These are phyloP conservation scores for Leccinum imitatum DNA, from an alignment of 768 basidiomycete species.

Conservation along the genomic window DNA sequence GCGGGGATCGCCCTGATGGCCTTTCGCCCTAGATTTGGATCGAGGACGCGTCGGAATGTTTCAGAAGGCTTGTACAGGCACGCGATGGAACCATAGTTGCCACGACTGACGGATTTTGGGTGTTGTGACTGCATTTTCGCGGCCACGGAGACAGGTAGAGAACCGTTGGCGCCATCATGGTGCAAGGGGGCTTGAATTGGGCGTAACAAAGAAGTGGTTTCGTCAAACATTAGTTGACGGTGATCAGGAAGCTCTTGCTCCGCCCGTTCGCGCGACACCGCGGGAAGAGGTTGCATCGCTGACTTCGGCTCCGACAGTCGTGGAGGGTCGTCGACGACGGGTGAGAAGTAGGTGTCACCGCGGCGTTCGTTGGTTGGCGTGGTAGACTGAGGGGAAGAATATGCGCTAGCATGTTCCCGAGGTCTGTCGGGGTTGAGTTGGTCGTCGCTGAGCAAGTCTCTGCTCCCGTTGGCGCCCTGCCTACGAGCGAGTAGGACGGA, in stretches of 20 bases:
- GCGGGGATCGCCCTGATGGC: slow-evolving; percentile 32
- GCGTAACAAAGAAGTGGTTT: slow-evolving; percentile 21
- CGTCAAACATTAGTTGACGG: slow-evolving; percentile 8
- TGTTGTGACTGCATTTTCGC: slow-evolving; percentile 11
- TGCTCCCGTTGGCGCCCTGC: slow-evolving; percentile 5
- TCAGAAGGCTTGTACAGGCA: slow-evolving; percentile 9
- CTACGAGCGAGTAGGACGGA: slow-evolving; percentile 37
- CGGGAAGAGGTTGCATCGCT: neutral
- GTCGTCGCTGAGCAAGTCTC: neutral
- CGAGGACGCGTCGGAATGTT: slow-evolving; percentile 9
- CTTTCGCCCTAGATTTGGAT: slow-evolving; percentile 19
- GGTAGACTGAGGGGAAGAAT: slow-evolving; percentile 16
- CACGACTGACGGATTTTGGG: slow-evolving; percentile 1
- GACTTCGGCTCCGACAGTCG: neutral
- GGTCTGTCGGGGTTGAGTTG: neutral
- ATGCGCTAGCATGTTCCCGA: neutral
- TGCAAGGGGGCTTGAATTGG: slow-evolving; percentile 9
- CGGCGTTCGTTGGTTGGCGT: slow-evolving; percentile 23
- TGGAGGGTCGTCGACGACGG: neutral
- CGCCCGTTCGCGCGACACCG: neutral
- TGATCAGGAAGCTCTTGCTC: neutral
- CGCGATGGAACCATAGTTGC: slow-evolving; percentile 13
- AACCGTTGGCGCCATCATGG: slow-evolving; percentile 4
- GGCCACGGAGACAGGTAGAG: neutral
- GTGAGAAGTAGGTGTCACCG: slow-evolving; percentile 4